Evolutionary conservation across 2,329 filamentous ascomycete genomes (phyloP), one percentile per base, ranked within the genome.

Genomic region (Leptoxyphium fumago): DNA sequence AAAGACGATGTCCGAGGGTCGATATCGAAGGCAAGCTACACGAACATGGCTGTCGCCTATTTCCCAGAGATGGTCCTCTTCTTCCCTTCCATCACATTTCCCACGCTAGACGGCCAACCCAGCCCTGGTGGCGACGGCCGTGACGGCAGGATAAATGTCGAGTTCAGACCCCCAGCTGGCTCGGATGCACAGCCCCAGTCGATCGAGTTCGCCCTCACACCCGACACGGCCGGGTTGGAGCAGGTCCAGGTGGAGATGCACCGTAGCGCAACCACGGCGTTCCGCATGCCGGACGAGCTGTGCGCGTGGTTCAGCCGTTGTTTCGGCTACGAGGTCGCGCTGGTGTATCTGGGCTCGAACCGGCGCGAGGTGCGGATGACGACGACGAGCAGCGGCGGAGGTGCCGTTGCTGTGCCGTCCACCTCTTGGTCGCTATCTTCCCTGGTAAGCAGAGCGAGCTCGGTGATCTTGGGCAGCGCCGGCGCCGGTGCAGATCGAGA

Each of bases 311-410:
- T 72, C 47, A 62, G 60, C 6, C 41, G 46, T 1, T 66, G 65
- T 50, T 68, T 70, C 45, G 66, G 65, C 32, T 67, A 62, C 52
- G 47, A 60, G 1, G 64, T 67, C 13, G 49, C 64, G 5, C 57
- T 72, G 13, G 61, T 61, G 14, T 68, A 69, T 43, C 55, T 72
- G 1, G 67, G 68, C 10, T 46, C 57, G 13, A 56, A 69, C 51
- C 55, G 55, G 7, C 63, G 68, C 2, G 46, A 57, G 38, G 64
- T 69, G 4, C 61, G 65, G 7, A 63, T 54, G 67, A 64, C 54
- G 18, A 51, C 52, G 2, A 40, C 43, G 44, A 42, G 54, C 41
- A 53, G 60, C 44, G 52, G 59, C 53, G 49, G 53, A 7, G 50
- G 41, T 10, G 28, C 29, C 45, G 44, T 39, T 43, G 29, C 40